Conservation (phyloP, 202 grass and related monocot genomes). For the Cymbopogon flexuosus region DNA sequence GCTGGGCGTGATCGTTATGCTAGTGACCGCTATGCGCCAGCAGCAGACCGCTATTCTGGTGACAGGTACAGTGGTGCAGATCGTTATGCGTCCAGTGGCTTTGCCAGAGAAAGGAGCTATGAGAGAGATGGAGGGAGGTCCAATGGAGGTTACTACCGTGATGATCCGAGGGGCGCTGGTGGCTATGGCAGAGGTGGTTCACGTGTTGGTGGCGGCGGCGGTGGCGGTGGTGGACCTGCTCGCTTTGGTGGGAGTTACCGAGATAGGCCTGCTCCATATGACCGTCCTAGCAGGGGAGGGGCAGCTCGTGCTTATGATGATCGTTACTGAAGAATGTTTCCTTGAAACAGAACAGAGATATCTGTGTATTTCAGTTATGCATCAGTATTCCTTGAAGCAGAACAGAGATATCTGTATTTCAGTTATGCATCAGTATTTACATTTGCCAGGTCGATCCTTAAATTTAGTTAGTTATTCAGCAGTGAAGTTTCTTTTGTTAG, state of each 20-base stretch:
- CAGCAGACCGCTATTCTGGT: conserved; percentile 62
- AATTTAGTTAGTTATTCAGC: neutral
- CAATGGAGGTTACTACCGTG: conserved; percentile 57
- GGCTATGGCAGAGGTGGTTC: conserved; percentile 67
- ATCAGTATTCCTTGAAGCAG: conserved; percentile 21
- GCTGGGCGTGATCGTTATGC: conserved; percentile 65
- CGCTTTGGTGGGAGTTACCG: conserved; percentile 67
- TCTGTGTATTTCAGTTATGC: conserved; percentile 30
- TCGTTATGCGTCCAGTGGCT: conserved; percentile 60
- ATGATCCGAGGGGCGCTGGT: conserved; percentile 46
- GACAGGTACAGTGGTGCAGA: conserved; percentile 74
- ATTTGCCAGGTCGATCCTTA: conserved; percentile 30
- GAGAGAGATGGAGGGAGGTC: conserved; percentile 60
- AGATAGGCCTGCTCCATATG: conserved; percentile 75
- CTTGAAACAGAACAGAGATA: conserved; percentile 15
- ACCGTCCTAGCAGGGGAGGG: conserved; percentile 58
- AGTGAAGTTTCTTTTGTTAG: conserved; percentile 28
- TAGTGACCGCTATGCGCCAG: conserved; percentile 56
- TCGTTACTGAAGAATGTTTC: conserved; percentile 53
- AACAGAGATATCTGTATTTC: conserved; percentile 30
- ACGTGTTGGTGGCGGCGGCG: conserved; percentile 37
- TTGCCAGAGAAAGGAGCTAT: conserved; percentile 76
- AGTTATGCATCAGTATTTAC: conserved; percentile 23
- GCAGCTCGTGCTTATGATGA: conserved; percentile 62
- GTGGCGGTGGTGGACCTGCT: conserved; percentile 48